These are phyloP conservation scores for Beverwykella pulmonaria DNA, from an alignment of 495 filamentous ascomycete genomes.

Conservation along the genomic window DNA sequence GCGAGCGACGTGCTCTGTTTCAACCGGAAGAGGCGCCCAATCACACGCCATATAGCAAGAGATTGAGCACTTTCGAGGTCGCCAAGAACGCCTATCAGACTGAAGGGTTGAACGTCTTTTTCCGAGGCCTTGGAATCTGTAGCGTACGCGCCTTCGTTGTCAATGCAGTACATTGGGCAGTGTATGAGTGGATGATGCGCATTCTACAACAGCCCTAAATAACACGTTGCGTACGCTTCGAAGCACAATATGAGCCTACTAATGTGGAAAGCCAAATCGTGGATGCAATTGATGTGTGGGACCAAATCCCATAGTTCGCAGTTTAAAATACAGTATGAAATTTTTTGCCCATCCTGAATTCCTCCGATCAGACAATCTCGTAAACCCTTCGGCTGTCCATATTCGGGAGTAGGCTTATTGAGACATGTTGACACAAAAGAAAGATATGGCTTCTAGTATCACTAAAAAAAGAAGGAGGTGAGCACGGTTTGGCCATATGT, in stretches of 20 bases:
- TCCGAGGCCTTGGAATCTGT: slow-evolving; percentile 75
- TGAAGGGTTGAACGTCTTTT: slow-evolving; percentile 71
- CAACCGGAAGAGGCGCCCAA: neutral
- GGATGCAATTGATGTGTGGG: slow-evolving; percentile 1
- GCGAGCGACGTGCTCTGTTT: slow-evolving; percentile 18
- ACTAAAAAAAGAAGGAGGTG: neutral
- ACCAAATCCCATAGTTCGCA: slow-evolving; percentile 7
- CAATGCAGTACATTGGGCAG: slow-evolving; percentile 79
- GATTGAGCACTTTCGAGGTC: slow-evolving; percentile 61
- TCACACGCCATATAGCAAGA: slow-evolving; percentile 2
- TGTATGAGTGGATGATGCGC: slow-evolving; percentile 81
- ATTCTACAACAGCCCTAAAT: slow-evolving; percentile 19
- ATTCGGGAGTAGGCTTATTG: neutral
- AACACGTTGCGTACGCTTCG: neutral
- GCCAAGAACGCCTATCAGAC: slow-evolving; percentile 63
- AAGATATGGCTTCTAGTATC: neutral
- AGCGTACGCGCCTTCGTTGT: slow-evolving; percentile 83
- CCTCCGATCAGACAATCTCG: neutral
- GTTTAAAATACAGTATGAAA: slow-evolving; percentile 32
- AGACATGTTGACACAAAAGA: neutral
- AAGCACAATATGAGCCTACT: neutral
- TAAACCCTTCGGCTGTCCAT: neutral
- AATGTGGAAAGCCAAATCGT: neutral
- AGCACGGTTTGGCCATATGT: neutral
- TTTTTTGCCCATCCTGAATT: slow-evolving; percentile 14